These are phyloP conservation scores for Cardamine chenopodiifolia DNA, from an alignment of 345 rosid species.

Conservation along the genomic window DNA sequence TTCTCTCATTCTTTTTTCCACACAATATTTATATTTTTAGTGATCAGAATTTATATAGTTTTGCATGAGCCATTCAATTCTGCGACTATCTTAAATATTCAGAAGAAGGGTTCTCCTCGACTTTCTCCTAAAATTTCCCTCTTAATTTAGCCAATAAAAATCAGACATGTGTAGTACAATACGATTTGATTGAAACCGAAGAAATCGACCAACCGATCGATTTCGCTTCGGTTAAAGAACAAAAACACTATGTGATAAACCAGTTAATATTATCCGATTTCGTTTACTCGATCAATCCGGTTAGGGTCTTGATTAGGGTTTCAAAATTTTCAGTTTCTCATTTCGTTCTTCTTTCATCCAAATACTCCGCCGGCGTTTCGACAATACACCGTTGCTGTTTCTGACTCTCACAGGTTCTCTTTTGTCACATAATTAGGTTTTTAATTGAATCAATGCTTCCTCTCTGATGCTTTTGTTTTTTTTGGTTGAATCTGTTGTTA, in stretches of 20 bases:
- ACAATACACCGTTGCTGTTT: not conserved
- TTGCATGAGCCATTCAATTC: constrained; percentile 30
- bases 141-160: not conserved
- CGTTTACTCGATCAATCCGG: not conserved
- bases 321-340: not conserved
- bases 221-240: not conserved
- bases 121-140: constrained; percentile 15
- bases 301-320: constrained; percentile 27
- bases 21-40: constrained; percentile 1
- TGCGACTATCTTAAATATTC: not conserved
- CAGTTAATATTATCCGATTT: constrained; percentile 14
- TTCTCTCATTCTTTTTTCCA: not conserved
- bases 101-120: constrained; percentile 29
- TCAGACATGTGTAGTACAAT: too few relatives aligned
- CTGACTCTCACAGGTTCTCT: constrained; percentile 13
- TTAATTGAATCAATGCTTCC: not conserved
- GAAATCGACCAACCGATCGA: not conserved
- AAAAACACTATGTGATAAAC: not conserved
- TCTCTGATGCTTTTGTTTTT: not conserved
- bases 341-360: not conserved
- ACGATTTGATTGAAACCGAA: not conserved
- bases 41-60: constrained; percentile 14
- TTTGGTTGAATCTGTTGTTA: not conserved
- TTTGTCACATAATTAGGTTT: too few relatives aligned
- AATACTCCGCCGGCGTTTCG: constrained; percentile 24